Percentiles rank a stretch among this genome's conserved stretches.
Evolutionary conservation across 208 protist genomes (phyloP).

Genomic region (Angomonas desouzai): DNA sequence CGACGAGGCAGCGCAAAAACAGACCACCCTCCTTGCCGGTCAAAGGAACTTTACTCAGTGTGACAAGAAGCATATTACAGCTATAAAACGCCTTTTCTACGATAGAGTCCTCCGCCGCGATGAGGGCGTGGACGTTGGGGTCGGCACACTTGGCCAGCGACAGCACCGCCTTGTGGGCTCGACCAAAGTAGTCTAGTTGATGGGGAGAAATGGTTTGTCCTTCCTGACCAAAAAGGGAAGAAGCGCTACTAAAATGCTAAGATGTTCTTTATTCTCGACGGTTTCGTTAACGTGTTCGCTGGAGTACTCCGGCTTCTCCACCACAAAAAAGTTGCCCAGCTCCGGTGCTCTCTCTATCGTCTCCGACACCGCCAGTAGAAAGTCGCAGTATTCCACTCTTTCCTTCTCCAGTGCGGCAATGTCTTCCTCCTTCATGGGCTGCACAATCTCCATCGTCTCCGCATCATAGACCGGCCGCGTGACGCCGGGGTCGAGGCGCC

Average conservation of each 20-base stretch:
- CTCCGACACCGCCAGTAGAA: slow-evolving; percentile 62
- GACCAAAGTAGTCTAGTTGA: neutral
- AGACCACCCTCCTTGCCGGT: slow-evolving; percentile 48
- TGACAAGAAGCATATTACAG: slow-evolving; percentile 52
- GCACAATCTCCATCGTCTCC: neutral
- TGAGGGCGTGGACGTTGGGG: slow-evolving; percentile 49
- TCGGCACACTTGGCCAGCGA: slow-evolving; percentile 71
- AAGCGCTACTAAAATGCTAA: slow-evolving; percentile 39
- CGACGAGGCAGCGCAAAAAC: slow-evolving; percentile 55
- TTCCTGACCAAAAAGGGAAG: slow-evolving; percentile 47
- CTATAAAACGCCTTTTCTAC: slow-evolving; percentile 29
- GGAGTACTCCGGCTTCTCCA: neutral
- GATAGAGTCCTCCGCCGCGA: slow-evolving; percentile 31
- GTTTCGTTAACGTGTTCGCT: too few species aligned
- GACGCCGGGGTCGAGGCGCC: slow-evolving; percentile 25
- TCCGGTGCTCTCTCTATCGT: slow-evolving; percentile 57
- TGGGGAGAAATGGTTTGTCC: neutral
- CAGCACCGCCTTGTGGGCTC: slow-evolving; percentile 24
- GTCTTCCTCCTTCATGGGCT: neutral
- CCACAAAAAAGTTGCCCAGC: slow-evolving; percentile 43
- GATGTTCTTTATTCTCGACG: neutral
- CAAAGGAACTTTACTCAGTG: slow-evolving; percentile 75
- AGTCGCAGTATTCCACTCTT: slow-evolving; percentile 37
- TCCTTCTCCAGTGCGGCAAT: slow-evolving; percentile 13
- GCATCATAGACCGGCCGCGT: neutral